phyloP scores from a whole-genome alignment of 2,329 filamentous ascomycete species.

The Trichoderma sp. region DNA sequence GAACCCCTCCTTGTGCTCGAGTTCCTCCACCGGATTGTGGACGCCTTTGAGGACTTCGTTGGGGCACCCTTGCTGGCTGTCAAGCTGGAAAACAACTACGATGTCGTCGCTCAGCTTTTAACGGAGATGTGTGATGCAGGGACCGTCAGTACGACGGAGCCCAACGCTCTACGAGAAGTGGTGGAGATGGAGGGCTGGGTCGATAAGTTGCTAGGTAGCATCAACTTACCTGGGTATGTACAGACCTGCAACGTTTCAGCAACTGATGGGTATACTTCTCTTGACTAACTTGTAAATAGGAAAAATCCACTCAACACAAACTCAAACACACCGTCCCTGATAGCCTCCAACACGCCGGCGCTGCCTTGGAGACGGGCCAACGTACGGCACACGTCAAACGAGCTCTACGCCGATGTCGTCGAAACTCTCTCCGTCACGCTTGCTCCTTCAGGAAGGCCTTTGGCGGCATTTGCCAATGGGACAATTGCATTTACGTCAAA shows the following conservation, averaged over 20 bases:
- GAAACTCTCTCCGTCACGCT: constrained; percentile 87
- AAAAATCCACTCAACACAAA: constrained; percentile 43
- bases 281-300: constrained; percentile 31
- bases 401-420: constrained; percentile 93
- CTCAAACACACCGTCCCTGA: constrained; percentile 41
- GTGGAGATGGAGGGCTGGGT: constrained; percentile 91
- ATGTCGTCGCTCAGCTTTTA: constrained; percentile 89
- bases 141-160: constrained; percentile 84
- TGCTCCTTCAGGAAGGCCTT: constrained; percentile 83
- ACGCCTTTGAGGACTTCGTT: constrained; percentile 92
- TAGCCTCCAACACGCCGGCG: constrained; percentile 52
- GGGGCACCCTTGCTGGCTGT: constrained; percentile 80
- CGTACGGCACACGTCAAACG: constrained; percentile 94
- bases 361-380: constrained; percentile 90
- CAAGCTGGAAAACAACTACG: constrained; percentile 88
- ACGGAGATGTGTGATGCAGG: constrained; percentile 97
- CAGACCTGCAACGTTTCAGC: not conserved
- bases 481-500: constrained; percentile 95
- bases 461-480: constrained; percentile 85
- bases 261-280: not conserved
- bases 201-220: constrained; percentile 83
- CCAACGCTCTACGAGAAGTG: constrained; percentile 86
- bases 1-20: constrained; percentile 90
- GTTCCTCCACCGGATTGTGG: constrained; percentile 90
- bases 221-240: constrained; percentile 73